phyloP scores from a whole-genome alignment of 768 basidiomycete genomes.

The Gloeopeniophorella convolvens region DNA sequence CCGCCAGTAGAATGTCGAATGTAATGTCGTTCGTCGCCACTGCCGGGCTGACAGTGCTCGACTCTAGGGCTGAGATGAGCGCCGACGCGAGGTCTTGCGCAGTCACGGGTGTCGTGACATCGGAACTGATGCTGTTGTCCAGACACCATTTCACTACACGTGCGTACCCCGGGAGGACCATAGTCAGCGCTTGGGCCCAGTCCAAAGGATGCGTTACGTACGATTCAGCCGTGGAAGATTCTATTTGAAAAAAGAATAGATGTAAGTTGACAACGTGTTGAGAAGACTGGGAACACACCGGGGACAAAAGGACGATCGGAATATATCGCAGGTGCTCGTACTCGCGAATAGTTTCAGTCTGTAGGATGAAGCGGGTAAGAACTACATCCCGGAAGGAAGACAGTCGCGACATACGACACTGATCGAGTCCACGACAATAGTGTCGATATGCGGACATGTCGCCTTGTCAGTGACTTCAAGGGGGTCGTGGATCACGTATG shows the following conservation, averaged over 20 bases:
- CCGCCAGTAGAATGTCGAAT: constrained; percentile 92
- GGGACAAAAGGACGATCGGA: constrained; percentile 86
- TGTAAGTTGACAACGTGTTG: neutral
- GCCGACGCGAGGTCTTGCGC: constrained; percentile 88
- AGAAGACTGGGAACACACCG: constrained; percentile 32
- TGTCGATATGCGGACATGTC: constrained; percentile 83
- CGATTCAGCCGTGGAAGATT: constrained; percentile 69
- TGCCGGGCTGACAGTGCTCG: constrained; percentile 86
- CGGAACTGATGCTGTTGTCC: constrained; percentile 93
- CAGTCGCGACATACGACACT: constrained; percentile 53
- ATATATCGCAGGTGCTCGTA: constrained; percentile 94
- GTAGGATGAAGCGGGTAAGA: neutral
- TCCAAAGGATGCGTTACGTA: constrained; percentile 34
- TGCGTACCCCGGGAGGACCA: too few species aligned
- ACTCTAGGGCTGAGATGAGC: constrained; percentile 89
- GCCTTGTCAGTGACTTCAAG: constrained; percentile 77
- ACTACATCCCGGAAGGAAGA: constrained; percentile 3
- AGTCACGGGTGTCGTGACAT: constrained; percentile 86
- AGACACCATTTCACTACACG: constrained; percentile 86
- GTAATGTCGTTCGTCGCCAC: constrained; percentile 79
- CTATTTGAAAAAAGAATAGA: constrained; percentile 20
- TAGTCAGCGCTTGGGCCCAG: constrained; percentile 21
- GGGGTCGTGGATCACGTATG: constrained; percentile 72
- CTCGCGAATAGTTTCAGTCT: constrained; percentile 89
- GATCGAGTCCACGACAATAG: constrained; percentile 90